Evolutionary conservation across 768 basidiomycete species (phyloP).

Genomic region (Gelatoporia subvermispora): DNA sequence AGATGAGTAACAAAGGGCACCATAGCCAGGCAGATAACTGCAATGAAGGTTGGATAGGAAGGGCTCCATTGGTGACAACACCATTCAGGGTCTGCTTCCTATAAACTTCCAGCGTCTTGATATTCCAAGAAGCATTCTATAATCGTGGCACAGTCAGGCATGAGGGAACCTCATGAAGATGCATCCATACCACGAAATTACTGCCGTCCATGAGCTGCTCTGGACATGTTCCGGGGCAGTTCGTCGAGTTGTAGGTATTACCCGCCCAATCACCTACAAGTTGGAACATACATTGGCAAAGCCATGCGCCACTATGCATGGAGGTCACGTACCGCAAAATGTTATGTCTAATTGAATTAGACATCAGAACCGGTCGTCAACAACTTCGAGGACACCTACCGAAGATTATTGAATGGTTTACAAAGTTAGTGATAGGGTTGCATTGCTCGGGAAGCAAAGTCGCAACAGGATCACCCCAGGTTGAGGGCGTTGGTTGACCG

Average conservation of each 20-base stretch:
- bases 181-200: conserved; percentile 63
- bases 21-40: too few species aligned
- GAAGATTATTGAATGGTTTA: conserved; percentile 70
- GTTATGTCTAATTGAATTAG: conserved; percentile 57
- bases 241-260: conserved; percentile 68
- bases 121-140: conserved; percentile 78
- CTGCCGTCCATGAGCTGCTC: conserved; percentile 57
- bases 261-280: conserved; percentile 76
- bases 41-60: too few species aligned
- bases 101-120: conserved; percentile 76
- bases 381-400: conserved; percentile 39
- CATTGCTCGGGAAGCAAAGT: conserved; percentile 49
- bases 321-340: conserved; percentile 56
- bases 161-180: background rate
- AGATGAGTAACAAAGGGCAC: too few species aligned
- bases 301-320: background rate
- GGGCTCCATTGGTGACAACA: conserved; percentile 16
- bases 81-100: conserved; percentile 46
- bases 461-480: conserved; percentile 69
- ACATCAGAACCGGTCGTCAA: background rate
- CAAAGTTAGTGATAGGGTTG: conserved; percentile 53
- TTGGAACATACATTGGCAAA: too few species aligned
- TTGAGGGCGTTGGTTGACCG: conserved; percentile 59
- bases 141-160: conserved; percentile 3
- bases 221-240: conserved; percentile 71